A percentile compares a stretch with the other conserved stretches of the same genome.
These are phyloP conservation scores for Symbiodinium pilosum DNA, from an alignment of 73 alveolate species.

Conservation along the genomic window DNA sequence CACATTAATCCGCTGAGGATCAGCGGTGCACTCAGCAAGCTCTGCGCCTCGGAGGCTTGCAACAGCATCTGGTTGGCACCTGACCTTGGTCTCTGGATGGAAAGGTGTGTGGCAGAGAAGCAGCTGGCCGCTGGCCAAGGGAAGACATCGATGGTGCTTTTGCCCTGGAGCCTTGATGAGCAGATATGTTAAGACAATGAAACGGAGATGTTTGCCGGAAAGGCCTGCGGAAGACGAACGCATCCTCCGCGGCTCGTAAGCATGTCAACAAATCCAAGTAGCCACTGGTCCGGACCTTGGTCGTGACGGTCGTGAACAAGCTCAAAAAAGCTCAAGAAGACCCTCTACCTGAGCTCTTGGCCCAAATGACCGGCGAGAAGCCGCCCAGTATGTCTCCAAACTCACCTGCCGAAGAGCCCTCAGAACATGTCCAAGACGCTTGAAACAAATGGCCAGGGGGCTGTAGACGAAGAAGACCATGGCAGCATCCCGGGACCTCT, in stretches of 20 bases:
- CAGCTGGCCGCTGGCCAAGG: constrained; percentile 19
- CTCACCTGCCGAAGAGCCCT: not conserved
- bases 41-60: constrained; percentile 25
- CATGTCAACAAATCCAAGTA: constrained; percentile 43
- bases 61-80: constrained; percentile 78
- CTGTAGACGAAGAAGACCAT: constrained; percentile 76
- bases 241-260: constrained; percentile 67
- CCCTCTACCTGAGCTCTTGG: not conserved
- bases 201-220: not conserved
- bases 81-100: not conserved
- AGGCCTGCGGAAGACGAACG: constrained; percentile 58
- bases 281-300: constrained; percentile 55
- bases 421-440: too few relatives aligned
- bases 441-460: not conserved
- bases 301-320: too few relatives aligned
- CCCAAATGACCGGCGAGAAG: constrained; percentile 78
- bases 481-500: constrained; percentile 43
- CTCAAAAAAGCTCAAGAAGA: too few relatives aligned
- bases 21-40: too few relatives aligned
- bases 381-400: constrained; percentile 71
- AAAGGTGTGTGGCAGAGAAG: too few relatives aligned
- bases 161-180: constrained; percentile 41
- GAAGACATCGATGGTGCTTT: constrained; percentile 30
- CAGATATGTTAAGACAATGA: not conserved
- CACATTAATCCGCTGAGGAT: too few relatives aligned